Percentiles rank a stretch among this genome's conserved stretches.
Conservation (phyloP, 805 yeast species). For the Saturnispora mendoncae region DNA sequence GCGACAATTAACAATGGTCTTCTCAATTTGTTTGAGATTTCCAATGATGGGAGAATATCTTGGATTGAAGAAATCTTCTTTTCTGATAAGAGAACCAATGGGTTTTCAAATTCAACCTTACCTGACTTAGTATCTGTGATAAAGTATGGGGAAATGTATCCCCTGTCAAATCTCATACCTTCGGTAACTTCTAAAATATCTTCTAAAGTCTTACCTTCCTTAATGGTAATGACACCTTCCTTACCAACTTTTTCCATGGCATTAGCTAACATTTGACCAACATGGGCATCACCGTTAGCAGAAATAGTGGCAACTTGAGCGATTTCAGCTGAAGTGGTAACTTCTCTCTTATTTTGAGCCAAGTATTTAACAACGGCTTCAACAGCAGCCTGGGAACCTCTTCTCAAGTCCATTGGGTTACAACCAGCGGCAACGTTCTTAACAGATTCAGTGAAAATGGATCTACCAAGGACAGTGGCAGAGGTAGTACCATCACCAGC, state of each 20-base stretch:
- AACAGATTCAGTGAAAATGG: conserved; percentile 90
- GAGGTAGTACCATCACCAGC: conserved; percentile 99
- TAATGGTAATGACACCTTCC: conserved; percentile 97
- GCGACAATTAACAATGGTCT: conserved; percentile 90
- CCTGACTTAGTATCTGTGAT: conserved; percentile 88
- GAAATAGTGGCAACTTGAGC: conserved; percentile 98
- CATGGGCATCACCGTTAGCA: conserved; percentile 91
- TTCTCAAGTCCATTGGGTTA: conserved; percentile 96
- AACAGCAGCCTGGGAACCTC: conserved; percentile 96
- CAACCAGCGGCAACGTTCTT: conserved; percentile 98
- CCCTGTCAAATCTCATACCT: conserved; percentile 98
- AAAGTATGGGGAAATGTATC: conserved; percentile 93
- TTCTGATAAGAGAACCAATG: conserved; percentile 79
- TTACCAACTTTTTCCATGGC: conserved; percentile 99
- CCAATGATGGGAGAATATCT: conserved; percentile 88
- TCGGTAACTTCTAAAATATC: conserved; percentile 95
- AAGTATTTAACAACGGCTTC: conserved; percentile 83
- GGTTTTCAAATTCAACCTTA: conserved; percentile 93
- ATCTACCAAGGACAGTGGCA: conserved; percentile 92
- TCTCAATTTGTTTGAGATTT: conserved; percentile 84
- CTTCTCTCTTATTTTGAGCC: conserved; percentile 79
- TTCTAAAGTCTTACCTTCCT: conserved; percentile 93
- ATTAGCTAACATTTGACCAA: conserved; percentile 81
- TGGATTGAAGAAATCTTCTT: conserved; percentile 86
- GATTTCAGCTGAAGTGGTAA: conserved; percentile 88